Conservation (phyloP, 805 yeast genomes). For the Ogataea methanolica region DNA sequence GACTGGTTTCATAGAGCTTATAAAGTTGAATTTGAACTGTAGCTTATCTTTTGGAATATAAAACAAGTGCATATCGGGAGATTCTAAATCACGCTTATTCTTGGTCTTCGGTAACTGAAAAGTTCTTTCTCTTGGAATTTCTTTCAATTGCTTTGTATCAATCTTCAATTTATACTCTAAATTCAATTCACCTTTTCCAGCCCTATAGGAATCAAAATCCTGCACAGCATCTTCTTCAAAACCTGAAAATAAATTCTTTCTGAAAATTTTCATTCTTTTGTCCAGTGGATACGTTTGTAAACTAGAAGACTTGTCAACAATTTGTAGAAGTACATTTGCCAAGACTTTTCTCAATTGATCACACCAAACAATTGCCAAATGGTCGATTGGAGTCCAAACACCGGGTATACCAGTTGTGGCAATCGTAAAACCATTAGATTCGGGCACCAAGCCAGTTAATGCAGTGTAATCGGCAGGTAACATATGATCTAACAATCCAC, state of each 20-base stretch:
- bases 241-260: constrained; percentile 45
- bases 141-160: constrained; percentile 29
- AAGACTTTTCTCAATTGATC: constrained; percentile 70
- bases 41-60: constrained; percentile 29
- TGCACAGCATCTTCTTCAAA: constrained; percentile 41
- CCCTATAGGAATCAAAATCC: constrained; percentile 23
- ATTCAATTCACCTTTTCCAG: constrained; percentile 11
- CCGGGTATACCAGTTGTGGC: constrained; percentile 82
- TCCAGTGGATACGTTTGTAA: constrained; percentile 47
- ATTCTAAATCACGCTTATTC: constrained; percentile 11
- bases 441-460: constrained; percentile 66
- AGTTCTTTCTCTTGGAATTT: constrained; percentile 26
- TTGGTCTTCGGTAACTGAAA: constrained; percentile 24
- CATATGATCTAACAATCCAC: constrained; percentile 74
- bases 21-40: constrained; percentile 25
- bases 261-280: constrained; percentile 56
- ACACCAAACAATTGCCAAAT: constrained; percentile 95
- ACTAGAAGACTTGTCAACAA: constrained; percentile 46
- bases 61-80: constrained; percentile 32
- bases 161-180: constrained; percentile 25
- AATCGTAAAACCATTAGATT: constrained; percentile 72
- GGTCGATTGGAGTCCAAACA: constrained; percentile 95
- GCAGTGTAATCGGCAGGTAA: constrained; percentile 90
- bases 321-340: constrained; percentile 53
- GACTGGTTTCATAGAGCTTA: constrained; percentile 28